Conservation (phyloP, 2,329 filamentous ascomycete species). For the Xylaria sp. region DNA sequence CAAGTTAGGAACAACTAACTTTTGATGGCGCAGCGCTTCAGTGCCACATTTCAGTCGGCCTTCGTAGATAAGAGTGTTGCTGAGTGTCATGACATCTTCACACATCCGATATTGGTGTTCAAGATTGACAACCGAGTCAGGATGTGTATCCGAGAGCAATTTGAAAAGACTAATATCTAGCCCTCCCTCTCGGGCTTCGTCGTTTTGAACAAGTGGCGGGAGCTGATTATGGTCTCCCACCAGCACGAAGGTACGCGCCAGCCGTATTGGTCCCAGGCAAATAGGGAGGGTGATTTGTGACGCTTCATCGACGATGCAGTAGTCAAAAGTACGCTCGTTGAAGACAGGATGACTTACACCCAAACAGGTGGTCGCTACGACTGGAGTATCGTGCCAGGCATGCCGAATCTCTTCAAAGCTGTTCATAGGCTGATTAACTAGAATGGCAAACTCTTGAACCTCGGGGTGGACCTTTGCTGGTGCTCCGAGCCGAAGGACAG, state of each 20-base stretch:
- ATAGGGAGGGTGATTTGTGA: conserved; percentile 97
- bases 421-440: conserved; percentile 78
- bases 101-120: conserved; percentile 99
- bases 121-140: conserved; percentile 86
- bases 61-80: conserved; percentile 93
- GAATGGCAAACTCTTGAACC: conserved; percentile 83
- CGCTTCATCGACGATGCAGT: conserved; percentile 98
- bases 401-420: conserved; percentile 85
- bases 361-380: conserved; percentile 95
- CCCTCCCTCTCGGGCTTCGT: conserved; percentile 84
- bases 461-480: conserved; percentile 87
- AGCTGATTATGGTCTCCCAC: conserved; percentile 98
- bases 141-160: conserved; percentile 87
- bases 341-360: conserved; percentile 92
- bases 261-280: conserved; percentile 90
- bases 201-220: conserved; percentile 92
- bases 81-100: conserved; percentile 93
- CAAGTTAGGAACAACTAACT: conserved; percentile 75
- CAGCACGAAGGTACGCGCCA: conserved; percentile 91
- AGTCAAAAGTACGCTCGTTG: conserved; percentile 89
- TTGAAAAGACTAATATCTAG: conserved; percentile 96
- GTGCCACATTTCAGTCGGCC: conserved; percentile 91
- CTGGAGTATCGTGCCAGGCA: conserved; percentile 84
- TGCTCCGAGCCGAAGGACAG: conserved; percentile 86
- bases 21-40: conserved; percentile 74